These are phyloP conservation scores for Adansonia rubrostipa DNA, from an alignment of 441 rosid species.

Conservation along the genomic window DNA sequence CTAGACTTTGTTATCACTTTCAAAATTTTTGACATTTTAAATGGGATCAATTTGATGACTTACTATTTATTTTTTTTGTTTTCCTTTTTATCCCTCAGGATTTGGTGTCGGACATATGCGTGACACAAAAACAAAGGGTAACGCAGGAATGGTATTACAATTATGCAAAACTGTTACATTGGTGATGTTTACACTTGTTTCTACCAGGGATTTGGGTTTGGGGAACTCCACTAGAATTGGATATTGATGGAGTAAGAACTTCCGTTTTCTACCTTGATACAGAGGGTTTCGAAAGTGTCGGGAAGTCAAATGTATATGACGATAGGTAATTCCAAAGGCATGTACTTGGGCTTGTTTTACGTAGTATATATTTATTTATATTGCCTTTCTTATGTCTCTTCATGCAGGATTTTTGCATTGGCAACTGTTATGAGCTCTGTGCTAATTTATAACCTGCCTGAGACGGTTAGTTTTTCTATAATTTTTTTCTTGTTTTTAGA, in stretches of 20 bases:
- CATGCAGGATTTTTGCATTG: conserved; percentile 90
- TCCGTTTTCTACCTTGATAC: conserved; percentile 95
- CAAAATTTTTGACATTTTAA: conserved; percentile 15
- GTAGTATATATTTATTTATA: conserved; percentile 18
- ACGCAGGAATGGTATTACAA: conserved; percentile 14
- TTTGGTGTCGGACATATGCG: conserved; percentile 99
- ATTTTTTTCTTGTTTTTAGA: background rate
- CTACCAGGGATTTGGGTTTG: conserved; percentile 93
- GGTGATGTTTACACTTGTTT: conserved; percentile 26
- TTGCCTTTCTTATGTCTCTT: conserved; percentile 27
- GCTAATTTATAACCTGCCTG: conserved; percentile 92
- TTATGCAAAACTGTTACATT: conserved; percentile 20
- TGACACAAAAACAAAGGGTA: conserved; percentile 98
- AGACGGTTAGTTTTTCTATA: conserved; percentile 66
- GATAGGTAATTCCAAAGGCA: conserved; percentile 62
- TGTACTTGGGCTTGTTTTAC: conserved; percentile 10
- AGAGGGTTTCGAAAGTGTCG: conserved; percentile 98
- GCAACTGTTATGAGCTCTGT: conserved; percentile 97
- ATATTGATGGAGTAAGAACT: conserved; percentile 76
- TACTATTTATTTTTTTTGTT: conserved; percentile 18
- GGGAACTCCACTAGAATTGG: conserved; percentile 87
- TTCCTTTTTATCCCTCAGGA: conserved; percentile 50
- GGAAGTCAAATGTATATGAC: conserved; percentile 99
- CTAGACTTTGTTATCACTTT: background rate
- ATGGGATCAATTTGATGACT: conserved; percentile 19